Evolutionary conservation across 768 basidiomycete species (phyloP), one percentile per base, ranked within the genome.

Genomic region (Rhizopogon vesiculosus): DNA sequence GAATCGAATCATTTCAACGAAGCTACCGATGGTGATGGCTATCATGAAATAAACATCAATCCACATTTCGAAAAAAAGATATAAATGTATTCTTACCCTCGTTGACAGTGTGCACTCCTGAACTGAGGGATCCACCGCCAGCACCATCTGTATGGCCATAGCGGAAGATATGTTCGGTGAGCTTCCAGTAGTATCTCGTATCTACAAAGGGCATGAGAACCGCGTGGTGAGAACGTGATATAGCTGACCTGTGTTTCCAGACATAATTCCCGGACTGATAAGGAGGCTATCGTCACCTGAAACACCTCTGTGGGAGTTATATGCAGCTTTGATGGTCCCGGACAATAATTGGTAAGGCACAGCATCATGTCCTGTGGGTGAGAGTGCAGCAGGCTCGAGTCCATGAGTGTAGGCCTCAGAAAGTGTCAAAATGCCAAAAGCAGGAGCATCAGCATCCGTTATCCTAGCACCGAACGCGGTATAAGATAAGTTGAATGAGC

Each of bases 371-470:
- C 65, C 67, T 0, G 66, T 72, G 2, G 78, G 74, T 16, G 86
- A 82, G 38, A 87, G 69, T 0, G 86, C 87, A 2, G 89, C 87
- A n/a, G 87, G 87, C 59, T 88, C 84, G 5, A 89, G 69, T 8
- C 75, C 79, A 22, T 49, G 48, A 12, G 68, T 69, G 55, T 71
- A 83, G 1, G 81, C 78, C 53, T 81, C 72, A 9, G 68, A 77
- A 29, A 89, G 71, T 3, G 69, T 76, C 44, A 89, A 64, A 1
- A 69, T 72, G 10, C 86, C 85, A 10, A 61, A 66, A 1, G 74
- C 65, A 8, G 75, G 63, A 16, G 61, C 64, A 15, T 69, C 63
- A 41, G 62, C 59, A 46, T 69, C 64, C 6, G 74, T 72, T 22
- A 82, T 59, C 49, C 58, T 62, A 10, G 65, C 65, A 2, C 82